Evolutionary conservation across 2,329 filamentous ascomycete species (phyloP).

Genomic region (Ambrosiella beaveri): DNA sequence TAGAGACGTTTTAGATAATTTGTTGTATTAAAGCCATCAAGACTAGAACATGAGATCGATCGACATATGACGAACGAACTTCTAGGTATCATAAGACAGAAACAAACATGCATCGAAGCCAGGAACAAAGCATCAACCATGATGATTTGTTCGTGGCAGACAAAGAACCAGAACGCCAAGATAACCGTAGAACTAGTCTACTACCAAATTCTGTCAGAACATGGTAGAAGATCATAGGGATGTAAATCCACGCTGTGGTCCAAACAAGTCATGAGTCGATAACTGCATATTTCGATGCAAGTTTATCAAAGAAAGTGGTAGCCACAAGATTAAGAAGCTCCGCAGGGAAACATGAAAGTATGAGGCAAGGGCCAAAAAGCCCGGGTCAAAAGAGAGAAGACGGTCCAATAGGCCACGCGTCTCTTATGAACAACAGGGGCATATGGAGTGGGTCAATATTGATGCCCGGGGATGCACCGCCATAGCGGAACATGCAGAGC

Average conservation of each 20-base stretch:
- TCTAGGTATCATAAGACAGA: background rate
- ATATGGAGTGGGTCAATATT: too few species aligned
- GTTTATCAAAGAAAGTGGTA: too few species aligned
- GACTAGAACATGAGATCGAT: background rate
- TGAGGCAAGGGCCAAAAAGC: too few species aligned
- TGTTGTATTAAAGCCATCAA: background rate
- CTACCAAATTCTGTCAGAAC: background rate
- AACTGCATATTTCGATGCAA: slow-evolving; percentile 1
- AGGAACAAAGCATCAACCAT: background rate
- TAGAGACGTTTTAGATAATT: too few species aligned
- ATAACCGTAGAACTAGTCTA: background rate
- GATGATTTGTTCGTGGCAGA: background rate
- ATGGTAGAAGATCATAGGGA: background rate
- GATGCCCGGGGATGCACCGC: too few species aligned
- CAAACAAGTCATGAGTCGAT: too few species aligned
- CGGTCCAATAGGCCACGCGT: too few species aligned
- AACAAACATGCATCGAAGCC: background rate
- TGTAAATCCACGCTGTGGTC: background rate
- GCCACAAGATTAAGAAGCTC: too few species aligned
- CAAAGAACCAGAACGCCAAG: background rate
- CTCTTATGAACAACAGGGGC: too few species aligned
- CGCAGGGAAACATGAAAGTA: too few species aligned
- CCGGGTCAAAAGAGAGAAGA: too few species aligned
- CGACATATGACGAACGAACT: background rate
- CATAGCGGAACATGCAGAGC: too few species aligned